Conservation (phyloP, 2,329 filamentous ascomycete species). For the Pseudocercospora fijiensis region DNA sequence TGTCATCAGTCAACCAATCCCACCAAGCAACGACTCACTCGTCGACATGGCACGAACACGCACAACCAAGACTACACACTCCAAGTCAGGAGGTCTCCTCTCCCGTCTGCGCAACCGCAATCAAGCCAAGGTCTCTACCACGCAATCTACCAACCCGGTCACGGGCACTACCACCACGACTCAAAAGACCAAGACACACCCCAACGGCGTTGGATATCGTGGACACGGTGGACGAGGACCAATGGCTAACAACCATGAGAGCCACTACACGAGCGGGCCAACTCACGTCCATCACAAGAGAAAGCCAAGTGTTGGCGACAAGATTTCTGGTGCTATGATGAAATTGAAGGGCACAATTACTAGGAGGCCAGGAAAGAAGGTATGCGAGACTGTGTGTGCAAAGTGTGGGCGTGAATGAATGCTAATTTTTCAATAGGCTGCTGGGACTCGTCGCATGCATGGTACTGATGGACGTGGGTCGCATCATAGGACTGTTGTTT, state of each 20-base stretch:
- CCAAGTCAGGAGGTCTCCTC: conserved; percentile 43
- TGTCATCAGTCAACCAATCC: neutral
- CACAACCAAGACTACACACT: conserved; percentile 40
- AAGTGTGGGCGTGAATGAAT: neutral
- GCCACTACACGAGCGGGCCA: conserved; percentile 31
- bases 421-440: conserved; percentile 29
- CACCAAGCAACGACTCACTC: neutral
- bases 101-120: conserved; percentile 52
- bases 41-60: conserved; percentile 30
- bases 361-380: conserved; percentile 68
- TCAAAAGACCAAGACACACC: conserved; percentile 36
- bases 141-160: conserved; percentile 44
- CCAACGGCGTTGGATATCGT: conserved; percentile 29
- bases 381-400: conserved; percentile 33
- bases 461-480: conserved; percentile 38
- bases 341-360: conserved; percentile 71
- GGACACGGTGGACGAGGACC: conserved; percentile 30
- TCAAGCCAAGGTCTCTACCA: conserved; percentile 45
- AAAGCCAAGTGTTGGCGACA: conserved; percentile 68
- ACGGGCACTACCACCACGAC: conserved; percentile 43
- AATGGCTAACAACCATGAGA: conserved; percentile 28
- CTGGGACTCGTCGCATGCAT: conserved; percentile 39
- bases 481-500: neutral
- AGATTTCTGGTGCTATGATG: conserved; percentile 72
- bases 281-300: conserved; percentile 61